Base-by-base conservation (phyloP, 2,329 filamentous ascomycete genomes). In the Penicillium expansum region DNA sequence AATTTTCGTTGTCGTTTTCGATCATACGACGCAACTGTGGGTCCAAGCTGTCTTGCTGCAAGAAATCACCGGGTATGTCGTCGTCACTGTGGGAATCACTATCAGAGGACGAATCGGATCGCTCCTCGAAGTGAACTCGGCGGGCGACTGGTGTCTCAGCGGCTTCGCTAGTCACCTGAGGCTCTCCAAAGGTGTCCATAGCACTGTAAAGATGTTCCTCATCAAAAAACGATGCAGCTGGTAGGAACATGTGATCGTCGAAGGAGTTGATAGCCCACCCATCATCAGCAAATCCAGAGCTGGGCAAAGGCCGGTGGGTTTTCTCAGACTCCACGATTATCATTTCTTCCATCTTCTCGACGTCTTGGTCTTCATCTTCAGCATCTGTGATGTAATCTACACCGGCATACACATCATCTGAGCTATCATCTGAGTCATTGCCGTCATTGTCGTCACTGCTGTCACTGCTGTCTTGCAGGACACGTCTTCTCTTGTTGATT, bases 361-460 rank as follows among this genome's bases (percentile, higher is more conserved):
- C 85, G 80, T 90, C 85, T 62, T 89, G 85, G 73, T 93, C 88
- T 71, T 93, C 90, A 62, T 91, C 87, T 60, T 92, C 90, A 11
- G 85, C 87, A 66, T 92, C 90, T 64, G 84, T 90, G 59, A 95
- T 88, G 49, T 91, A 85, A 69, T 93, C 89, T 58, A 95, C 87
- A 37, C 82, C 88, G 1, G 86, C 89, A 72, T 92, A 91, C 55
- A 87, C 85, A 67, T 91, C 89, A 58, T 87, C 85, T 60, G 84
- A 88, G 60, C 69, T 74, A 22, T 71, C 69, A 24, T 69, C 71
- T 9, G 71, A 71, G 32, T 73, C 72, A 47, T 69, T 70, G 13
- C 67, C 70, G 20, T 73, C 72, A 47, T 69, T 70, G 11, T 66
- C 70, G 24, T 73, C 72, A 43, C 66, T 68, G 22, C 61, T 67